Conservation (phyloP, 2,329 filamentous ascomycete species). For the Nemania bipapillata region DNA sequence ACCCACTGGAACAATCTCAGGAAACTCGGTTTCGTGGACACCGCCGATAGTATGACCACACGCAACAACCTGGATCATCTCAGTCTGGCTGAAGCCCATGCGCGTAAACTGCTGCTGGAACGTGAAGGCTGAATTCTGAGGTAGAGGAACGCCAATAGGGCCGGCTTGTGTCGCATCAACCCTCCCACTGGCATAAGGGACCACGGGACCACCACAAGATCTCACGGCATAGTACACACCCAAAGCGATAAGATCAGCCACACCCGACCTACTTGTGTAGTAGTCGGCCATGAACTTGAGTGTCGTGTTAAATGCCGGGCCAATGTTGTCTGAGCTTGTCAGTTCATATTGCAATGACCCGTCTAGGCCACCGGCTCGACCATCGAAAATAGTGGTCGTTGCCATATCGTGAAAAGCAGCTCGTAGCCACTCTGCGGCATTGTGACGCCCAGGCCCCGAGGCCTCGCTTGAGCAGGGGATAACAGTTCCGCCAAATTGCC, state of each 20-base stretch:
- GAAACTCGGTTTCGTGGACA: slow-evolving; percentile 66
- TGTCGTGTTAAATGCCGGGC: slow-evolving; percentile 65
- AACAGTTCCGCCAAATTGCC: slow-evolving; percentile 67
- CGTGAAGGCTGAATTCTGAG: slow-evolving; percentile 63
- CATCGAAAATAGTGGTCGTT: slow-evolving; percentile 61
- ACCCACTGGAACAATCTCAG: slow-evolving; percentile 61
- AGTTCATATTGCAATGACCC: slow-evolving; percentile 70
- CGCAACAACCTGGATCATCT: slow-evolving; percentile 70
- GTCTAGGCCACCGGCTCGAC: slow-evolving; percentile 65
- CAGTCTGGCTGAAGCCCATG: slow-evolving; percentile 65
- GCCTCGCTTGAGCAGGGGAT: slow-evolving; percentile 66
- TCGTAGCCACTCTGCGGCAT: slow-evolving; percentile 70
- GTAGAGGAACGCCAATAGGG: slow-evolving; percentile 64
- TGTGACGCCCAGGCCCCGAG: slow-evolving; percentile 65
- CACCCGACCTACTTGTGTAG: slow-evolving; percentile 61
- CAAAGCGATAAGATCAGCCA: slow-evolving; percentile 68
- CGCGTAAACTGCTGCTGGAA: slow-evolving; percentile 67
- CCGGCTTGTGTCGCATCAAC: slow-evolving; percentile 64
- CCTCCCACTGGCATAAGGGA: slow-evolving; percentile 65
- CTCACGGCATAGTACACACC: slow-evolving; percentile 68
- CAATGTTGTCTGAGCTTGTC: slow-evolving; percentile 65
- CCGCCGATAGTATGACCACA: slow-evolving; percentile 72
- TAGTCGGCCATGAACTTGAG: slow-evolving; percentile 66
- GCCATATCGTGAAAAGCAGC: slow-evolving; percentile 72
- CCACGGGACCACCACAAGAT: slow-evolving; percentile 66